phyloP scores from a whole-genome alignment of 352 stramenopile species.

The Phytophthora podocarpi region DNA sequence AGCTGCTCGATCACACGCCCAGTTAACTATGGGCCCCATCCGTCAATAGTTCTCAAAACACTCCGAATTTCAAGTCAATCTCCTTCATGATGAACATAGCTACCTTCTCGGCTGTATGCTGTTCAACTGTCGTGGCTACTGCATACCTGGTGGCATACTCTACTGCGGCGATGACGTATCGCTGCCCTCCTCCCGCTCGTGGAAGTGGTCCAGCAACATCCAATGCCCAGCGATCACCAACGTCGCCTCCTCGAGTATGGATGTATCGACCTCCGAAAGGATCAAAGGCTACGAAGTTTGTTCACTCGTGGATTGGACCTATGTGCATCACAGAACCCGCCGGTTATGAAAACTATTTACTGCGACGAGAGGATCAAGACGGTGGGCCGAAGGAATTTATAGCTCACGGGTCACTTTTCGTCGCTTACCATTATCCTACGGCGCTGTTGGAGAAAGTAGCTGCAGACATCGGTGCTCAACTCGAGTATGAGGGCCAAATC shows the following conservation, averaged over 20 bases:
- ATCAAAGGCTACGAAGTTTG: not conserved
- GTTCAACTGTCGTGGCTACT: not conserved
- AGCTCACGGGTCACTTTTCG: not conserved
- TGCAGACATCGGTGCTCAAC: not conserved
- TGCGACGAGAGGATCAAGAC: not conserved
- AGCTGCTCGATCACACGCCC: not conserved
- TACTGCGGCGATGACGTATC: slow-evolving; percentile 12
- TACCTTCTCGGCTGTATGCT: not conserved
- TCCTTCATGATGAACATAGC: not conserved
- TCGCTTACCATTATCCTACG: not conserved
- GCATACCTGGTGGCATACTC: slow-evolving; percentile 3
- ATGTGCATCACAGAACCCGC: not conserved
- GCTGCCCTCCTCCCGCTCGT: not conserved
- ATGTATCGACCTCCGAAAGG: not conserved
- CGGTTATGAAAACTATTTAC: not conserved
- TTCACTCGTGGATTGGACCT: not conserved
- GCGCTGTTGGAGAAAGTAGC: not conserved
- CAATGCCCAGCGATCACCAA: slow-evolving; percentile 27
- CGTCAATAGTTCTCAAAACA: not conserved
- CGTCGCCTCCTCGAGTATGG: slow-evolving; percentile 4
- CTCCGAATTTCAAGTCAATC: not conserved
- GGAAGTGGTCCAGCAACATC: no score
- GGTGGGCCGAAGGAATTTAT: not conserved
- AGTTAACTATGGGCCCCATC: not conserved
- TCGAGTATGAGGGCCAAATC: no score